These are phyloP conservation scores for Ophiostoma populinum DNA, from an alignment of 2,329 filamentous ascomycete genomes.

Conservation along the genomic window DNA sequence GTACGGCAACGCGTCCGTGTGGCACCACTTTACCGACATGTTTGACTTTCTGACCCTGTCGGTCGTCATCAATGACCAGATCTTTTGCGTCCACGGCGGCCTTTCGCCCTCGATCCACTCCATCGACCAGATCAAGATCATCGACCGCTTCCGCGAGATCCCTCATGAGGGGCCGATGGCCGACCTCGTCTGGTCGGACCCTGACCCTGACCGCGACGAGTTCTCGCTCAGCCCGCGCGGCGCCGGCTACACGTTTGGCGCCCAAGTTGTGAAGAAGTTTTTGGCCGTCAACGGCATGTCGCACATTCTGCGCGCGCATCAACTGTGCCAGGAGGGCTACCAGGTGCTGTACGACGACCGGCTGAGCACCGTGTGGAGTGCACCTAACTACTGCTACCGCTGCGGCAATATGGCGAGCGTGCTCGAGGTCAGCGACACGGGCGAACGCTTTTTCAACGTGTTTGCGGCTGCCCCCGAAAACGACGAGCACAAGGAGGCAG, in stretches of 20 bases:
- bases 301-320: slow-evolving; percentile 93
- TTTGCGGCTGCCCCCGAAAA: slow-evolving; percentile 96
- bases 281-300: slow-evolving; percentile 94
- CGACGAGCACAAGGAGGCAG: slow-evolving; percentile 61
- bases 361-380: slow-evolving; percentile 93
- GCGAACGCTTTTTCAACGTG: slow-evolving; percentile 91
- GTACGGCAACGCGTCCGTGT: slow-evolving; percentile 96
- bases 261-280: slow-evolving; percentile 96
- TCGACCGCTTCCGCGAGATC: slow-evolving; percentile 95
- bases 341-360: slow-evolving; percentile 92
- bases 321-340: slow-evolving; percentile 94
- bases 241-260: slow-evolving; percentile 92
- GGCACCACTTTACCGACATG: slow-evolving; percentile 99
- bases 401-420: slow-evolving; percentile 97
- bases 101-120: slow-evolving; percentile 85
- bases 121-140: slow-evolving; percentile 99
- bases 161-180: slow-evolving; percentile 98
- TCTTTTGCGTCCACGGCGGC: slow-evolving; percentile 94
- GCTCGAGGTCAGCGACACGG: slow-evolving; percentile 82
- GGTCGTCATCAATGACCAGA: slow-evolving; percentile 96
- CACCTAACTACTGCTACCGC: slow-evolving; percentile 87
- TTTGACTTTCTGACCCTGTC: slow-evolving; percentile 95
- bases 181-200: slow-evolving; percentile 97
- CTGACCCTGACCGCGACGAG: slow-evolving; percentile 91
- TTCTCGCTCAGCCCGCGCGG: slow-evolving; percentile 88